These are phyloP conservation scores for Aciculosporium take DNA, from an alignment of 2,329 filamentous ascomycete species.

Conservation along the genomic window DNA sequence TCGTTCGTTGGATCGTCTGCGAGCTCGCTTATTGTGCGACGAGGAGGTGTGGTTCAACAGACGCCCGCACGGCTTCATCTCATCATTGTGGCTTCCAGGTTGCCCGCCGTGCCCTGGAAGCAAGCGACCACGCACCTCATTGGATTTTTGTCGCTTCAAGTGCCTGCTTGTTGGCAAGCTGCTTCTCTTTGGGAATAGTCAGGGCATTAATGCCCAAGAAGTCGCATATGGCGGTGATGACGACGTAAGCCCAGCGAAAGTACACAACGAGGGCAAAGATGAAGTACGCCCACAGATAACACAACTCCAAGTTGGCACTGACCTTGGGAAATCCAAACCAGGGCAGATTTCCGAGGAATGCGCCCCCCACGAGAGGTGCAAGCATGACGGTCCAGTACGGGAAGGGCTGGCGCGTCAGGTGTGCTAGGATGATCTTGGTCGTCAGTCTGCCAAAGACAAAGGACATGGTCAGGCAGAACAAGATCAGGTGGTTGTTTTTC, in stretches of 20 bases:
- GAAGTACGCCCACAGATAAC: conserved; percentile 76
- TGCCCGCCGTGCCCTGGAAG: too few relatives aligned
- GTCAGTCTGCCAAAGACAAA: conserved; percentile 97
- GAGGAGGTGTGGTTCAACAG: too few relatives aligned
- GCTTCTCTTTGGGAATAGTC: conserved; percentile 59
- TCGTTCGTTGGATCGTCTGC: too few relatives aligned
- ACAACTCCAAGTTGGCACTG: conserved; percentile 52
- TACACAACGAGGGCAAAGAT: conserved; percentile 74
- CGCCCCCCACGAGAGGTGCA: conserved; percentile 72
- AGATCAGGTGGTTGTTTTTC: conserved; percentile 70
- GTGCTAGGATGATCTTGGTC: conserved; percentile 96
- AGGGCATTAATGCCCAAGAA: conserved; percentile 90
- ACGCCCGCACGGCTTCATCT: too few relatives aligned
- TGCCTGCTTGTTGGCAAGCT: conserved; percentile 37
- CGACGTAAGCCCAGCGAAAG: conserved; percentile 81
- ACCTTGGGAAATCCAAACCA: conserved; percentile 56
- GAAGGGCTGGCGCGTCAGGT: conserved; percentile 85
- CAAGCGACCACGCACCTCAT: conserved; percentile 8
- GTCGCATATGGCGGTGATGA: conserved; percentile 80
- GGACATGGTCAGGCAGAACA: conserved; percentile 89
- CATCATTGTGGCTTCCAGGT: too few relatives aligned
- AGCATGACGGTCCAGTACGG: conserved; percentile 94
- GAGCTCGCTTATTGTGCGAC: too few relatives aligned
- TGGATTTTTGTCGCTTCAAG: conserved; percentile 22
- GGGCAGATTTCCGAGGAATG: conserved; percentile 70